Evolutionary conservation across 2,329 filamentous ascomycete genomes (phyloP), one percentile per base, ranked within the genome.

Genomic region (Aspergillus pseudotamarii): DNA sequence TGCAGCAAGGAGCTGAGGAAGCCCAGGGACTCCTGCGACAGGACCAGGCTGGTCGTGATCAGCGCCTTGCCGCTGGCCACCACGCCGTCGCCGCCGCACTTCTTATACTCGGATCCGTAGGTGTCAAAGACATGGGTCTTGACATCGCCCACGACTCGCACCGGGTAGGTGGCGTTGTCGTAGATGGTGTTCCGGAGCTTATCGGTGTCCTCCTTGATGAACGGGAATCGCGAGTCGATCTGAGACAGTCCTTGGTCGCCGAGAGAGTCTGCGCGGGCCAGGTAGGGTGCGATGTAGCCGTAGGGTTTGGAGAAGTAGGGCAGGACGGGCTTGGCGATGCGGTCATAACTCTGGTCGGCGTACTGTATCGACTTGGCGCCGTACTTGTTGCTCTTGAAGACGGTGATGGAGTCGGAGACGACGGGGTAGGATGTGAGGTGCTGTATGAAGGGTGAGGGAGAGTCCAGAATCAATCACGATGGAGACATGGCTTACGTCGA

Each of bases 371-470:
- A 94, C 81, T 90, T 93, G 78, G 93, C 89, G 75, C 92, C 94
- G 75, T 92, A 90, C 57, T 92, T 89, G 81, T 94, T 92, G 75
- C 86, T 83, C 80, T 93, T 92, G 86, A 96, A 90, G 75, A 88
- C 89, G 65, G 87, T 82, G 79, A 97, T 88, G 73, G 89, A 83
- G 78, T 96, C 93, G 75, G 87, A 88, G 75, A 97, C 86, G 69
- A 96, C 80, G 46, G 94, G 94, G 80, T 96, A 97, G 69, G 89
- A 90, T 71, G 89, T 85, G 67, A 97, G 85, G 76, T 97, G 94
- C 92, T 96, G 71, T 54, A 45, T 70, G 6, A 32, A 28, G 30
- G 19, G 38, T 41, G 11, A 36, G n/a, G 28, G 46, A 26, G 28
- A 11, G 46, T 9, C 4, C 23, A 50, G 32, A 19, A 23, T n/a